phyloP scores from a whole-genome alignment of 2,329 filamentous ascomycete species.

The Rhynchosporium secalis region DNA sequence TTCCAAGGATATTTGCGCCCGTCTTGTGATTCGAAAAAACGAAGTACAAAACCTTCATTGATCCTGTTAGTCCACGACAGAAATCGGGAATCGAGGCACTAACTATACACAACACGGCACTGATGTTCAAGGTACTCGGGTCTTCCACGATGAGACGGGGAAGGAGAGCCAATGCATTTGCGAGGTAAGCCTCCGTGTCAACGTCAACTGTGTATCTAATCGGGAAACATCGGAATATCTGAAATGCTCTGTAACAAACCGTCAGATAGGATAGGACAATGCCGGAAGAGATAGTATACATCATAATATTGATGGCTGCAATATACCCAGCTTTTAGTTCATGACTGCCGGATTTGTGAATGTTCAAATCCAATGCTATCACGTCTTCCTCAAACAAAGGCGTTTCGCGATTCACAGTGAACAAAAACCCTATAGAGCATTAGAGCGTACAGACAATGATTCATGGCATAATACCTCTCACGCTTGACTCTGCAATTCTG shows the following conservation, averaged over 20 bases:
- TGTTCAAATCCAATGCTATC: not conserved
- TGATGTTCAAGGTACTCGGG: not conserved
- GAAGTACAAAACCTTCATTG: conserved; percentile 2
- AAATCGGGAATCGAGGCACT: not conserved
- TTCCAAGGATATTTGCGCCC: conserved; percentile 9
- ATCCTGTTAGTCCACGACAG: not conserved
- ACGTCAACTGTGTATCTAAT: not conserved
- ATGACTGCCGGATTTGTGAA: not conserved
- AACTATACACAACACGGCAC: conserved; percentile 2
- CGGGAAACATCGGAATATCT: conserved; percentile 5
- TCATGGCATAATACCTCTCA: not conserved
- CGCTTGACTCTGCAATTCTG: conserved; percentile 3
- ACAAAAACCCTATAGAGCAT: not conserved
- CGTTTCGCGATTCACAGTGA: not conserved
- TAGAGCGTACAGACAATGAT: not conserved
- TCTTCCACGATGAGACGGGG: conserved; percentile 7
- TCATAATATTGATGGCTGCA: conserved; percentile 7
- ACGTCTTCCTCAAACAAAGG: conserved; percentile 5
- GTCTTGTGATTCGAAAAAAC: not conserved
- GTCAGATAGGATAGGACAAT: not conserved
- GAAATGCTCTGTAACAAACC: conserved; percentile 1
- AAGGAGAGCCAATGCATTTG: conserved; percentile 1
- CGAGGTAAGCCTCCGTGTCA: not conserved
- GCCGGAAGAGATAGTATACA: not conserved
- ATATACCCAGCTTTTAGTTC: not conserved